Base-by-base conservation (phyloP, 2,329 filamentous ascomycete genomes). In the Diplodia sapinea region DNA sequence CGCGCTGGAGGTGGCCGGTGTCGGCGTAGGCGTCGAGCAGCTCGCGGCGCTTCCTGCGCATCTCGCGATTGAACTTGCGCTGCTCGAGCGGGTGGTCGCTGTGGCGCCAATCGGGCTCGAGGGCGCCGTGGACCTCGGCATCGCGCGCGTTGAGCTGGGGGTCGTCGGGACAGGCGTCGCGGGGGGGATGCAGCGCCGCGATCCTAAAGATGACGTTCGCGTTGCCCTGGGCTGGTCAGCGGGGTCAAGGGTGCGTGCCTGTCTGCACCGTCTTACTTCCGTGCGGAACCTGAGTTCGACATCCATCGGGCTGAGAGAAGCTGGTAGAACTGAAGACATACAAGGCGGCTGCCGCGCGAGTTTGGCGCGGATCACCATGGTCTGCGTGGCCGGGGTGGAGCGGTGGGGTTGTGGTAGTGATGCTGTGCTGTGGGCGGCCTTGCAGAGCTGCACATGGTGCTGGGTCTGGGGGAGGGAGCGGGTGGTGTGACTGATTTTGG, bases 381-480 rank as follows among this genome's bases (percentile, higher is more conserved):
- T 64, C 57, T 63, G 38, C 66, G 57, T 64, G 49, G 66, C 49
- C 57, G 66, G 59, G 64, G 64, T 38, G 64, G 64, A 56, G 64
- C 64, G 55, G 54, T 66, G 64, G 64, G 64, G 54, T 66, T 52
- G 54, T 57, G 64, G 17, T 56, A 56, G 64, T 59, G 54, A 29
- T 50, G 54, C 31, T 66, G 47, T 65, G 50, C 40, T 57, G 64
- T 51, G 40, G 52, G 13, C 31, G 64, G 59, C 59, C 59, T 63
- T 63, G 59, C 59, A 59, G 62, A 70, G 72, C 73, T 71, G 72
- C 74, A 69, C 20, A 69, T 68, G 68, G 65, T 59, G 68, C 68
- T 72, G 57, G 15, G 26, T n/a, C 26, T 29, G 8, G 40, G 29
- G 29, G 43, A n/a, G 38, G 43, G 20, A n/a, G 23, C 17, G 12